These are phyloP conservation scores for Anisodus tanguticus DNA, from an alignment of 257 asterid genomes.

Conservation along the genomic window DNA sequence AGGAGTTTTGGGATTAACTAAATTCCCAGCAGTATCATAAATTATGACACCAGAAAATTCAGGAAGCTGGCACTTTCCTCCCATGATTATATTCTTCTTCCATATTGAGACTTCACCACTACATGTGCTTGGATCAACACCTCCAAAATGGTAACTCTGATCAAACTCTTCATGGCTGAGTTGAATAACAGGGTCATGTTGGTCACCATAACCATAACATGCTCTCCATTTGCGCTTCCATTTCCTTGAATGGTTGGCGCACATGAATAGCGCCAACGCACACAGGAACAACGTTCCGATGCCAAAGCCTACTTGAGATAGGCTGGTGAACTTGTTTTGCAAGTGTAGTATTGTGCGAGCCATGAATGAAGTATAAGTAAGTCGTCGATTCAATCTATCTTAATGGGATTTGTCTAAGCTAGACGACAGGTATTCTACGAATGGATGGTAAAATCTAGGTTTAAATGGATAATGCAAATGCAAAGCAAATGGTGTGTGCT, in stretches of 20 bases:
- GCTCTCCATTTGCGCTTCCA: slow-evolving; percentile 60
- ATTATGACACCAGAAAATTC: slow-evolving; percentile 82
- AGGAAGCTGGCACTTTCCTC: slow-evolving; percentile 85
- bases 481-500: slow-evolving; percentile 17
- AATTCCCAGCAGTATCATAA: slow-evolving; percentile 66
- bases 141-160: slow-evolving; percentile 48
- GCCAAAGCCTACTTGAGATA: slow-evolving; percentile 48
- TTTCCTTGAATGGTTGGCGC: slow-evolving; percentile 52
- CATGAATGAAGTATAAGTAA: slow-evolving; percentile 42
- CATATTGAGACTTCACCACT: slow-evolving; percentile 66
- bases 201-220: slow-evolving; percentile 50
- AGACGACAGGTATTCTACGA: neutral
- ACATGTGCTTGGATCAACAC: slow-evolving; percentile 47
- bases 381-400: neutral
- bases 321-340: slow-evolving; percentile 37
- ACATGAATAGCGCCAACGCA: slow-evolving; percentile 64
- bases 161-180: slow-evolving; percentile 52
- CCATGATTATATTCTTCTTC: slow-evolving; percentile 82
- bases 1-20: slow-evolving; percentile 44
- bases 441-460: neutral
- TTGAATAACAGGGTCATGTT: slow-evolving; percentile 69
- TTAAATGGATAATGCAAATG: neutral
- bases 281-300: slow-evolving; percentile 56
- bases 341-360: slow-evolving; percentile 42
- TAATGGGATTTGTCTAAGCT: neutral